Percentiles rank a stretch among this genome's conserved stretches.
phyloP scores from a whole-genome alignment of 805 yeast species.

The Yarrowia hollandica region DNA sequence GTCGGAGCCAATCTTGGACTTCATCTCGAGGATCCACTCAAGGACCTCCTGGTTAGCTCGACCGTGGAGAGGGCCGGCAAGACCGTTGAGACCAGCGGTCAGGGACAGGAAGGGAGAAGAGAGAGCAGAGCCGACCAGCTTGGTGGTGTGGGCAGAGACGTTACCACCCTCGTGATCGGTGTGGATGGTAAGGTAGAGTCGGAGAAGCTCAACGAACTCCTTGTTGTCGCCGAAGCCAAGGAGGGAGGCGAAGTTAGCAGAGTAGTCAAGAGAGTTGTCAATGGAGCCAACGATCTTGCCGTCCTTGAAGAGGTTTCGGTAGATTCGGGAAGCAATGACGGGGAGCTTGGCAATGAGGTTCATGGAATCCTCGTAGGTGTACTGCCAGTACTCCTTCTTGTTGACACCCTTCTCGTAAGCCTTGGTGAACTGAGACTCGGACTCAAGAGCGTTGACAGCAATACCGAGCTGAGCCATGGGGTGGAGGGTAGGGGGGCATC shows the following conservation, averaged over 20 bases:
- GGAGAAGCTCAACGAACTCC: constrained; percentile 64
- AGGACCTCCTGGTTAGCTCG: constrained; percentile 84
- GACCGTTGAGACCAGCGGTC: constrained; percentile 77
- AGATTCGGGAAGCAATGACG: constrained; percentile 69
- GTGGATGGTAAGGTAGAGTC: constrained; percentile 73
- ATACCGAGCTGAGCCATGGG: constrained; percentile 84
- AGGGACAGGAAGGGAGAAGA: constrained; percentile 74
- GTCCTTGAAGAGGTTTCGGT: constrained; percentile 58
- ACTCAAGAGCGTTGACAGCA: constrained; percentile 71
- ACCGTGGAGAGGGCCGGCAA: constrained; percentile 86
- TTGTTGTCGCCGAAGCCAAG: constrained; percentile 55
- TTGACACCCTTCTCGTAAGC: constrained; percentile 70
- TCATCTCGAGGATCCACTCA: constrained; percentile 67
- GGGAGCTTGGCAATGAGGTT: constrained; percentile 74
- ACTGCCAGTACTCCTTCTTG: constrained; percentile 73
- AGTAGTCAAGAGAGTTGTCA: constrained; percentile 62
- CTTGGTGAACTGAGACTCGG: constrained; percentile 67
- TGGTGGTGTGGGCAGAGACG: constrained; percentile 80
- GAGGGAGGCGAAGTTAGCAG: constrained; percentile 65
- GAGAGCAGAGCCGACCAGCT: constrained; percentile 78
- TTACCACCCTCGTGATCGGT: constrained; percentile 85
- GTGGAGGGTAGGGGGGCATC: constrained; percentile 66
- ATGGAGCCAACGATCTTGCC: constrained; percentile 55
- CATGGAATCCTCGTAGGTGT: constrained; percentile 69
- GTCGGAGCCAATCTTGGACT: constrained; percentile 41